Evolutionary conservation across 164 flowering plant genomes (phyloP), one percentile per base, ranked within the genome.

Genomic region (Buxus sempervirens): DNA sequence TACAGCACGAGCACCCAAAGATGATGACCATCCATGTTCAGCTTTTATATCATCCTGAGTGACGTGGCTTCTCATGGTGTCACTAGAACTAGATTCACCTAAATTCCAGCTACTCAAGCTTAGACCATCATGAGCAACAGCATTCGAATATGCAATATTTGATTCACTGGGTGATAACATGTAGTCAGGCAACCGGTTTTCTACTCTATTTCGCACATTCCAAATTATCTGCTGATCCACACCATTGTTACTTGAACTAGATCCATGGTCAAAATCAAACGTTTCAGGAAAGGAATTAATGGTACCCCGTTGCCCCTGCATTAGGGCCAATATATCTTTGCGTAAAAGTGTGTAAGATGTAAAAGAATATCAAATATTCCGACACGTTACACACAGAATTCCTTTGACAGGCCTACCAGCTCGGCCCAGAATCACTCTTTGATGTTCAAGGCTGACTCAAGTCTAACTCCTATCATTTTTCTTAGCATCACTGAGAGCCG

Each of bases 271-370:
- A 67, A 82, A 70, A 61, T 87, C 87, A 68, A 83, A 73, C 23
- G 79, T 70, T 25, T 85, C 91, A 54, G 82, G 68, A 45, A 79
- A 77, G 49, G 89, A 79, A 71, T 77, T 80, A 53, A 78, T 20
- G 6, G 75, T 75, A 59, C 83, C 78, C 74, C 80, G 73, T 72
- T 82, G 81, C 49, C 90, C 82, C 81, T 87, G 93, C 97, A 90
- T 92, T 63, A 63, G 75, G 67, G 9, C 62, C 62, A 59, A 59
- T 27, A 27, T 59, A n/a, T 27, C 5, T 59, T 19, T 21, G 9
- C 42, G 16, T 32, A 14, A 59, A 59, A 27, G 42, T 27, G 42
- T 59, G 28, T 4, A 26, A 58, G 45, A 22, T 20, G 42, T 14
- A 2, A 25, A 28, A 59, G 42, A 59, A 20, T 27, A 59, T 59